Evolutionary conservation across 1,284 basidiomycete genomes (phyloP).

Genomic region (Pyrrhoderma noxium): DNA sequence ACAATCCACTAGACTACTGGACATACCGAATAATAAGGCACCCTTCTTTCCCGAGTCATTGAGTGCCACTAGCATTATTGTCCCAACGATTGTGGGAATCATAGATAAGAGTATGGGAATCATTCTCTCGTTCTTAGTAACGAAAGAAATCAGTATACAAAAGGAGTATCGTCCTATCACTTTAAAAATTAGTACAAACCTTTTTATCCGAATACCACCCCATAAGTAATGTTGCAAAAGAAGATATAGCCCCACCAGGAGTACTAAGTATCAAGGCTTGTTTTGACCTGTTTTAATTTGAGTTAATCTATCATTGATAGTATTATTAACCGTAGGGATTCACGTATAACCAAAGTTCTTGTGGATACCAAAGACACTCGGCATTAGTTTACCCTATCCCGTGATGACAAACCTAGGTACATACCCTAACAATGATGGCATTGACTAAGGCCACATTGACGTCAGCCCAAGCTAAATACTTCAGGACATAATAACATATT

Average conservation of each 20-base stretch:
- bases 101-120: slow-evolving; percentile 53
- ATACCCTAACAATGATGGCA: slow-evolving; percentile 35
- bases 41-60: slow-evolving; percentile 45
- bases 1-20: too few relatives aligned
- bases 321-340: slow-evolving; percentile 19
- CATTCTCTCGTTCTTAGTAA: slow-evolving; percentile 51
- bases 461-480: too few relatives aligned
- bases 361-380: too few relatives aligned
- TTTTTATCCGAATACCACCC: slow-evolving; percentile 62
- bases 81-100: slow-evolving; percentile 54
- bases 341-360: slow-evolving; percentile 62
- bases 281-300: slow-evolving; percentile 35
- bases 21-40: slow-evolving; percentile 48
- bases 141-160: background rate
- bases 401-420: background rate
- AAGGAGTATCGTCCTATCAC: too few relatives aligned
- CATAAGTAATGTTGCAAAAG: slow-evolving; percentile 42
- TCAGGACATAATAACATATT: too few relatives aligned
- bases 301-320: background rate
- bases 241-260: slow-evolving; percentile 47
- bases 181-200: too few relatives aligned
- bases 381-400: background rate
- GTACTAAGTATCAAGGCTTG: slow-evolving; percentile 58
- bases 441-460: slow-evolving; percentile 34
- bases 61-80: slow-evolving; percentile 52